Evolutionary conservation across 495 filamentous ascomycete species (phyloP), one percentile per base, ranked within the genome.

Genomic region (Lasiosphaeris hirsuta): DNA sequence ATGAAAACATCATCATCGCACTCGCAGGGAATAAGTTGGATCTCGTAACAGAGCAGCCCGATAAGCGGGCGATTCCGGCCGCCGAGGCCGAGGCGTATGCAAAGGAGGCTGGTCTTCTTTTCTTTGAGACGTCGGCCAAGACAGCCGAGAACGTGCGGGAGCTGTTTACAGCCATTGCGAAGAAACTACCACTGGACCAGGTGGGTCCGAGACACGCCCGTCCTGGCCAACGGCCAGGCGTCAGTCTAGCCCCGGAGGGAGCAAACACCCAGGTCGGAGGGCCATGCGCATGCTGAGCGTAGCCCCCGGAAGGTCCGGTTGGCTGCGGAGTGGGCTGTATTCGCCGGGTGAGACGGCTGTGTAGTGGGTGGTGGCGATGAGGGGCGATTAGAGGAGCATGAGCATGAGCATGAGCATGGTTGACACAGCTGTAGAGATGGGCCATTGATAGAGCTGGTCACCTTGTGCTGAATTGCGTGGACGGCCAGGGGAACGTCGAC

Each of bases 1-100:
- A 97, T 76, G 94, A 97, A 75, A 97, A 97, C 73, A 97, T 98
- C 72, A 90, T 98, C 66, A 98, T 98, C 71, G 94, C 94, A 33
- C 83, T 98, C 19, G 94, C 95, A 33, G 94, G 94, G 44, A 98
- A 98, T 81, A 98, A 98, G 78, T 75, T 96, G 60, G 94, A 98
- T 82, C 78, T 98, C 59, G 94, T 96, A 47, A 86, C 83, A 49
- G 90, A 91, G 63, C 85, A 87, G 59, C 92, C 93, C 19, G 90
- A 94, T 69, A 97, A 97, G 83, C 86, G 94, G 63, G 95, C 92
- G 3, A 92, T 98, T 54, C 68, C 83, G 36, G 87, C 90, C 8
- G 85, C 87, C 36, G 95, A 97, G 67, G 94, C 94, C 61, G 91
- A 97, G 70, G 90, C 92, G 38, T 98, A 97, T 69, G 92, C 93